Evolutionary conservation across 176 grass and related monocot species (phyloP), one percentile per base, ranked within the genome.

Genomic region (Aegilops sharonensis): DNA sequence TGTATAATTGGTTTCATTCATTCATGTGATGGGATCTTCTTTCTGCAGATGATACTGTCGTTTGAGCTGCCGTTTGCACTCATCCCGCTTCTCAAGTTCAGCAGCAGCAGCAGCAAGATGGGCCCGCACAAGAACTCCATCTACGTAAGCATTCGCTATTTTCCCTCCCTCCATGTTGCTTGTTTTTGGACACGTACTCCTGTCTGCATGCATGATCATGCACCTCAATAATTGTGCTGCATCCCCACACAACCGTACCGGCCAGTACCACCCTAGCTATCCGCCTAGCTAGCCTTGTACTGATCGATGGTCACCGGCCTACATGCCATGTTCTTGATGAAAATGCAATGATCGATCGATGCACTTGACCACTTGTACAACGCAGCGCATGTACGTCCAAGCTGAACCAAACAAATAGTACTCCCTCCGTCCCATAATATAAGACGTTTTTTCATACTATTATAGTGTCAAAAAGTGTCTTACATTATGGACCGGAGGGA

Each of bases 101-200:
- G 72, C 72, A 75, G 93, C 84, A 92, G 93, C 66, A 77, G 15
- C 2, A 95, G 85, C 31, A 98, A 98, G 76, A 92, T 98, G 95
- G 95, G 95, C 11, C 93, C 93, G 12, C 91, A 98, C 91, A 93
- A 91, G 80, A 98, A 98, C 86, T 98, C 95, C 40, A 88, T 95
- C 64, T 90, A 80, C 54, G 93, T 95, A 84, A 89, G 95, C 84
- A 72, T 14, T 10, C 39, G 3, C 60, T 74, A 4, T 37, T 48
- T 47, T 17, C 27, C 21, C 37, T 62, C 18, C 7, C 31, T 68
- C 11, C 42, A 43, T 43, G 42, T 74, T 45, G 17, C 72, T 83
- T 69, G 34, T 54, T 83, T 12, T 45, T 86, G 50, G 75, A 78
- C 68, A 48, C 64, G 12, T 35, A 57, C 39, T 42, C 39, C 9